Percentiles rank a stretch among this genome's conserved stretches.
Evolutionary conservation across 164 flowering plant species (phyloP).

Genomic region (Cinnamomum chago): DNA sequence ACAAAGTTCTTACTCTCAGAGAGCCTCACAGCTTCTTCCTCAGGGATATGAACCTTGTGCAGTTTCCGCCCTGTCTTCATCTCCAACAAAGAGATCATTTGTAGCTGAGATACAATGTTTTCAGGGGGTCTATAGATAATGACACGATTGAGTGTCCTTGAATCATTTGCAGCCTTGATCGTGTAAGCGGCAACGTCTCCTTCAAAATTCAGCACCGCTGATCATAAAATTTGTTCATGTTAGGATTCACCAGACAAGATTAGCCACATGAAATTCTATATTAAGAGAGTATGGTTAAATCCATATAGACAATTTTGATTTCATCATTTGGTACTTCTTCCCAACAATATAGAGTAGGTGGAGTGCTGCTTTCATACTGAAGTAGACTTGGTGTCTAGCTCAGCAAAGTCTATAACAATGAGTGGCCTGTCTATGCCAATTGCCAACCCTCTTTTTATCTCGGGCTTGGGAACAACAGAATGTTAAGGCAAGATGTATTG

Average conservation of each 20-base stretch:
- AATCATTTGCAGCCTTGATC: constrained; percentile 3
- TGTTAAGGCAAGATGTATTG: too few species aligned
- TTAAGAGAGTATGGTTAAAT: neutral
- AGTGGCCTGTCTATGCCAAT: too few species aligned
- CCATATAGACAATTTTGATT: too few species aligned
- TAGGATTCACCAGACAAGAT: neutral
- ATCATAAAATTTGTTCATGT: neutral
- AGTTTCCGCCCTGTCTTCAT: neutral
- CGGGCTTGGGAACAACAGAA: too few species aligned
- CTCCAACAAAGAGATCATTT: constrained; percentile 2
- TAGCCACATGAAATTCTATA: neutral
- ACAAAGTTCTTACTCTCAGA: neutral
- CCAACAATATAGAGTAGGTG: too few species aligned
- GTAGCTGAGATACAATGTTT: constrained; percentile 2
- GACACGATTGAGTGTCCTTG: neutral
- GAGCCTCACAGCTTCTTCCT: neutral
- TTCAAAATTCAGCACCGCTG: constrained; percentile 5
- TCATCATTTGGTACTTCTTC: too few species aligned
- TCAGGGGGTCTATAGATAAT: neutral
- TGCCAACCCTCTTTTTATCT: too few species aligned
- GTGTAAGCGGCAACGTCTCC: constrained; percentile 3
- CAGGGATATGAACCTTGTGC: neutral
- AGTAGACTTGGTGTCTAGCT: too few species aligned
- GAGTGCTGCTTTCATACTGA: too few species aligned
- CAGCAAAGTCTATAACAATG: too few species aligned